A percentile compares a stretch with the other conserved stretches of the same genome.
Conservation (phyloP, 345 rosid genomes). For the Brassica napus region Da-Ae NC_063445.1:55214001-55214500, state of each 20-base stretch:
- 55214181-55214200: slow-evolving; percentile 29
- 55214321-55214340: not conserved
- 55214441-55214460: slow-evolving; percentile 33
- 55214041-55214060: slow-evolving; percentile 36
- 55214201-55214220: slow-evolving; percentile 30
- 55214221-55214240: slow-evolving; percentile 36
- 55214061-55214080: slow-evolving; percentile 24
- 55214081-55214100: slow-evolving; percentile 34
- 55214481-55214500: slow-evolving; percentile 46
- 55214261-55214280: slow-evolving; percentile 28
- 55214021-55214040: slow-evolving; percentile 21
- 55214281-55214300: not conserved
- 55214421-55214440: slow-evolving; percentile 49
- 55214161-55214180: slow-evolving; percentile 33
- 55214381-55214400: slow-evolving; percentile 20
- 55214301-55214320: not conserved
- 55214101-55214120: slow-evolving; percentile 29
- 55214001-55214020: slow-evolving; percentile 29
- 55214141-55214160: slow-evolving; percentile 27
- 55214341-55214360: slow-evolving; percentile 46
- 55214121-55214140: slow-evolving; percentile 31
- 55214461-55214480: slow-evolving; percentile 47
- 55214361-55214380: slow-evolving; percentile 47
- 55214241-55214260: slow-evolving; percentile 34
- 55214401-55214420: slow-evolving; percentile 36